phyloP scores from a whole-genome alignment of 2,329 filamentous ascomycete species.

The Trichophyton mentagrophytes region DNA sequence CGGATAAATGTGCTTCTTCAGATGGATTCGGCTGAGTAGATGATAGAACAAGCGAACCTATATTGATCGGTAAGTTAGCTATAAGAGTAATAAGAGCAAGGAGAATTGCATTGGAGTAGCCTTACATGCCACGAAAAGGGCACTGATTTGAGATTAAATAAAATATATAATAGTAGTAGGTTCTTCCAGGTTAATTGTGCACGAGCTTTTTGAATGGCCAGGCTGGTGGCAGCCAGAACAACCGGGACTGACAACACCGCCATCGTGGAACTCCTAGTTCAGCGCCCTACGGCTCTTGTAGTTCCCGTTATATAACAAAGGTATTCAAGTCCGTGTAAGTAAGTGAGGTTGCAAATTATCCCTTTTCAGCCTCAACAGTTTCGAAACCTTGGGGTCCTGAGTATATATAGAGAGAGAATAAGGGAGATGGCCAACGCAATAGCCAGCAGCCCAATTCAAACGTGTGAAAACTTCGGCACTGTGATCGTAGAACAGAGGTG shows the following conservation, averaged over 20 bases:
- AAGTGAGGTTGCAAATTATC: not conserved
- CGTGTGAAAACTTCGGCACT: not conserved
- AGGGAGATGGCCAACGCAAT: not conserved
- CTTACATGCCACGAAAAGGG: conserved; percentile 65
- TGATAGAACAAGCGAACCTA: conserved; percentile 49
- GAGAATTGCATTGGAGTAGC: conserved; percentile 10
- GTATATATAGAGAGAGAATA: not conserved
- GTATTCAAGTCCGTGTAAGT: not conserved
- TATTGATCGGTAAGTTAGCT: not conserved
- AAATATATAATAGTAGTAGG: conserved; percentile 39
- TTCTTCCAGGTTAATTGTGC: conserved; percentile 21
- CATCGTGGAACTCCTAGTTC: not conserved
- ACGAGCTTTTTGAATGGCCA: conserved; percentile 6
- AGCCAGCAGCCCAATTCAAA: not conserved
- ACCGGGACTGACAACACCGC: not conserved
- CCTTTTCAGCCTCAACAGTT: not conserved
- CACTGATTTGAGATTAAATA: conserved; percentile 60
- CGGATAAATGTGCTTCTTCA: conserved; percentile 33
- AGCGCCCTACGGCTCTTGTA: not conserved
- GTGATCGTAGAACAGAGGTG: too few species aligned
- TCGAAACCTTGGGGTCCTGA: not conserved
- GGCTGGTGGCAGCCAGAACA: not conserved
- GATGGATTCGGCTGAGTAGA: conserved; percentile 42
- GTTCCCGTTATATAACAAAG: not conserved
- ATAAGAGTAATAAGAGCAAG: conserved; percentile 27